Conservation (phyloP, 2,329 filamentous ascomycete species). For the Trichophyton equinum region DNA sequence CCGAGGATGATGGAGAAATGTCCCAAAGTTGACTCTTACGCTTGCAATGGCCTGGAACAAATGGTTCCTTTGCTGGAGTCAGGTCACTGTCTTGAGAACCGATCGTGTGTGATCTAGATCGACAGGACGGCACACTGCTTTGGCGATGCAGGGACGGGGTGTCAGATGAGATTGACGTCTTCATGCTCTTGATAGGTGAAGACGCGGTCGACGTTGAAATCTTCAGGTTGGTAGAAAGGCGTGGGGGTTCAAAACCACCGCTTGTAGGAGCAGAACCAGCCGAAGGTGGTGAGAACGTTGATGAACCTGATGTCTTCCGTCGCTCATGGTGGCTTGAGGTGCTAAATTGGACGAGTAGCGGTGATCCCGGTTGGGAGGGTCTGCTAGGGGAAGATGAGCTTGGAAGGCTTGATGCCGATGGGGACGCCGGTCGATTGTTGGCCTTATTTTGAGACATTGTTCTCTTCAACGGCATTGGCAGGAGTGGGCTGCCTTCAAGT, state of each 20-base stretch:
- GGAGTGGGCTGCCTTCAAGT: conserved; percentile 72
- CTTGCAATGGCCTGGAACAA: conserved; percentile 63
- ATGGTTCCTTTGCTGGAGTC: conserved; percentile 50
- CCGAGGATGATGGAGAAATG: conserved; percentile 91
- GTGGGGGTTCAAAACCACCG: conserved; percentile 57
- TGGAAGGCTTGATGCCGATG: conserved; percentile 63
- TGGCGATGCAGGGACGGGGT: conserved; percentile 52
- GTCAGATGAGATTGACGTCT: conserved; percentile 27
- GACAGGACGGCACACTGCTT: conserved; percentile 47
- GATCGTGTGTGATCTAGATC: conserved; percentile 79
- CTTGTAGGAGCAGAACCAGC: conserved; percentile 29
- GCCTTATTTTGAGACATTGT: conserved; percentile 73
- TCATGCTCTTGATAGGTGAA: conserved; percentile 40
- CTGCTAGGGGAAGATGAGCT: conserved; percentile 85
- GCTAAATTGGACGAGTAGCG: conserved; percentile 91
- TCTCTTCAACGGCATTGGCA: conserved; percentile 68
- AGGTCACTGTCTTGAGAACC: conserved; percentile 87
- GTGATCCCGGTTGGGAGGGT: conserved; percentile 71
- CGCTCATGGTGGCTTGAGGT: conserved; percentile 70
- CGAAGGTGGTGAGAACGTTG: conserved; percentile 60
- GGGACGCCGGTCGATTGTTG: conserved; percentile 68
- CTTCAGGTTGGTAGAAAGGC: conserved; percentile 42
- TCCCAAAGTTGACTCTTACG: conserved; percentile 90
- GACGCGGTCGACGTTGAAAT: conserved; percentile 39
- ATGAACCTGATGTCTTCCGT: conserved; percentile 85